phyloP scores from a whole-genome alignment of 768 basidiomycete genomes.

The Pulveroboletus frians region DNA sequence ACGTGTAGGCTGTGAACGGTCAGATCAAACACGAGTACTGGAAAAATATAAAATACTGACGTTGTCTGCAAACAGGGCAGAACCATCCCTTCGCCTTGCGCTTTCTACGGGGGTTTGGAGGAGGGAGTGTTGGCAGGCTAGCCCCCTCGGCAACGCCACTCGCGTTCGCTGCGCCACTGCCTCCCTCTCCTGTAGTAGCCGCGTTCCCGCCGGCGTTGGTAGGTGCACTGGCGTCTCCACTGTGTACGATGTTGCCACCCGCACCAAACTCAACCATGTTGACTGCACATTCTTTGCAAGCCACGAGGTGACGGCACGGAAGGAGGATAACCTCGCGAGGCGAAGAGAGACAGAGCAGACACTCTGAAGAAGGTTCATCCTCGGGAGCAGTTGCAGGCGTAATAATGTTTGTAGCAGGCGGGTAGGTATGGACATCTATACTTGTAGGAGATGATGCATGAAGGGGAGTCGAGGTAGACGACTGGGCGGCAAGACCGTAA shows the following conservation, averaged over 20 bases:
- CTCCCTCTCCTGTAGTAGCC: conserved; percentile 23
- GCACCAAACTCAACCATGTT: conserved; percentile 99
- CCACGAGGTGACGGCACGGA: conserved; percentile 90
- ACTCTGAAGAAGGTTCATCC: conserved; percentile 79
- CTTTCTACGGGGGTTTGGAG: conserved; percentile 59
- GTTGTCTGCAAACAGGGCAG: conserved; percentile 94
- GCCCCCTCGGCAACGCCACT: conserved; percentile 24
- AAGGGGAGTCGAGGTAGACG: conserved; percentile 33
- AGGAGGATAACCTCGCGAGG: conserved; percentile 90
- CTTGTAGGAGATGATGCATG: conserved; percentile 36
- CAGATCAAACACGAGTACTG: neutral
- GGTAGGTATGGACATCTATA: conserved; percentile 42
- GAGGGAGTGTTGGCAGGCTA: conserved; percentile 22
- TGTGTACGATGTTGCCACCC: conserved; percentile 76
- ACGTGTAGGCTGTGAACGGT: conserved; percentile 67
- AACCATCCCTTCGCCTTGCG: conserved; percentile 96
- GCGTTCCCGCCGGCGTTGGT: conserved; percentile 22
- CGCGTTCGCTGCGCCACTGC: conserved; percentile 13
- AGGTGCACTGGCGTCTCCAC: conserved; percentile 34
- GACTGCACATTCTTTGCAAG: conserved; percentile 90
- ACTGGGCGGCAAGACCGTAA: conserved; percentile 73
- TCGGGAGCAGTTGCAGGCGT: conserved; percentile 36
- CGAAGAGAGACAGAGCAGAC: conserved; percentile 83
- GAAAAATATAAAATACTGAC: conserved; percentile 44
- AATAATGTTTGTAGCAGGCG: conserved; percentile 30